Evolutionary conservation across 169 alveolate genomes (phyloP).

Genomic region (Eimeria tenella): DNA sequence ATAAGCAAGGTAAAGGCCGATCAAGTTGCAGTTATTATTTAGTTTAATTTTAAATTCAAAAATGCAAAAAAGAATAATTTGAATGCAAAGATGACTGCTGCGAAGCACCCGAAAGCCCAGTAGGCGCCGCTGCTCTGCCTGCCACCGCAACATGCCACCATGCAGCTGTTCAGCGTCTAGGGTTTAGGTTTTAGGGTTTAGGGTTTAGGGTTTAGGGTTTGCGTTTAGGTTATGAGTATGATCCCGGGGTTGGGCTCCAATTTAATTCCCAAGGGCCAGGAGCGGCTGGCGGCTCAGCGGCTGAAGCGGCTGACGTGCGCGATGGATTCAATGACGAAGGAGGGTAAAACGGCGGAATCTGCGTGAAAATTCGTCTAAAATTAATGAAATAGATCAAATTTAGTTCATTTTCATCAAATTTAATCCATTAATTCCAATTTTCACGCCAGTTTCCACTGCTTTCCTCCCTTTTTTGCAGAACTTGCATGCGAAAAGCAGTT

Average conservation of each 20-base stretch:
- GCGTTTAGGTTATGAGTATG: constrained; percentile 94
- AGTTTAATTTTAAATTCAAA: no score
- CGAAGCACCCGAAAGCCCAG: background rate
- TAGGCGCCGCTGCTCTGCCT: no score
- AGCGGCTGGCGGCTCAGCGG: constrained; percentile 97
- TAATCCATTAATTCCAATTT: no score
- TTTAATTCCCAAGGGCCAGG: constrained; percentile 95
- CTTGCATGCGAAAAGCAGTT: constrained; percentile 95
- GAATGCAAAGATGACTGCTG: no score
- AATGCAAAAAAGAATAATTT: no score
- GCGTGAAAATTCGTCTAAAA: background rate
- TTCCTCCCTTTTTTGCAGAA: constrained; percentile 84
- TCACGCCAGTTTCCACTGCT: no score
- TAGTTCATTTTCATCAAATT: background rate
- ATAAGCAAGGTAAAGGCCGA: constrained; percentile 85
- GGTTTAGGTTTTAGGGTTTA: constrained; percentile 6
- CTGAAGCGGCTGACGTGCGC: constrained; percentile 96
- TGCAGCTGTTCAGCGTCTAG: background rate
- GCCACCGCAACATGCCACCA: no score
- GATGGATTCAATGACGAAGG: constrained; percentile 98
- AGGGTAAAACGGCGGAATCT: constrained; percentile 37
- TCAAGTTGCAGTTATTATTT: no score
- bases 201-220: background rate
- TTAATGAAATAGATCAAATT: no score
- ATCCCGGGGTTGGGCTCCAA: constrained; percentile 96